Evolutionary conservation across 2,329 filamentous ascomycete species (phyloP).

Genomic region (Paecilomyces sp.): DNA sequence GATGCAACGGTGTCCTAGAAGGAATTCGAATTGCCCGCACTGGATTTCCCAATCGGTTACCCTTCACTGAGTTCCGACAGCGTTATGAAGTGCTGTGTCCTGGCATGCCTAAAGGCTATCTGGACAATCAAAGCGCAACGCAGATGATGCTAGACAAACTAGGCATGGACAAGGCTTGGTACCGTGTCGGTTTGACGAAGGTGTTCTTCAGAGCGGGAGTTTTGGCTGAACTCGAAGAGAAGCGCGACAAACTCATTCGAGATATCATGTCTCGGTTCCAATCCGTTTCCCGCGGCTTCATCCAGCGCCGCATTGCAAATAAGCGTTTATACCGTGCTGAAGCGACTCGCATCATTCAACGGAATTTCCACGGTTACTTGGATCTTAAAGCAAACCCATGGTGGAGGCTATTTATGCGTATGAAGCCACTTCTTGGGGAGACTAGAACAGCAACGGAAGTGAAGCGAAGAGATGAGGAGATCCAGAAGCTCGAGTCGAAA

Average conservation of each 20-base stretch:
- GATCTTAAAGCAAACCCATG: conserved; percentile 87
- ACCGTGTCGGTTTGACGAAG: conserved; percentile 90
- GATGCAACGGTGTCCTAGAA: conserved; percentile 98
- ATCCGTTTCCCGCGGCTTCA: conserved; percentile 82
- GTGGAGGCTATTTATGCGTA: conserved; percentile 92
- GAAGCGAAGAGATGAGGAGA: conserved; percentile 90
- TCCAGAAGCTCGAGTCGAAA: conserved; percentile 76
- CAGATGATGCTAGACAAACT: conserved; percentile 85
- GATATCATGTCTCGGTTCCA: conserved; percentile 94
- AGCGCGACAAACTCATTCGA: conserved; percentile 83
- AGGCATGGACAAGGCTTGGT: conserved; percentile 74
- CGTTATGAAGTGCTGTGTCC: conserved; percentile 91
- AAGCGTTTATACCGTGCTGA: conserved; percentile 93
- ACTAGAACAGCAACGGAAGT: conserved; percentile 89
- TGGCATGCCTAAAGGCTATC: conserved; percentile 79
- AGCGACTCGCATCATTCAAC: conserved; percentile 87
- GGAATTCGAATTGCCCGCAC: conserved; percentile 95
- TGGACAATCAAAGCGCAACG: conserved; percentile 82
- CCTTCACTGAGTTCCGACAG: conserved; percentile 89
- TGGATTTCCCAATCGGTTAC: conserved; percentile 87
- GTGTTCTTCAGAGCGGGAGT: conserved; percentile 98
- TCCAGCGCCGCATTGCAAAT: conserved; percentile 77
- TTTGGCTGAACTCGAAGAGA: conserved; percentile 91
- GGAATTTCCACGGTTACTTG: conserved; percentile 87
- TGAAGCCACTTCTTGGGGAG: conserved; percentile 89